These are phyloP conservation scores for Acer yangbiense DNA, from an alignment of 345 rosid genomes.

Conservation along the genomic window DNA sequence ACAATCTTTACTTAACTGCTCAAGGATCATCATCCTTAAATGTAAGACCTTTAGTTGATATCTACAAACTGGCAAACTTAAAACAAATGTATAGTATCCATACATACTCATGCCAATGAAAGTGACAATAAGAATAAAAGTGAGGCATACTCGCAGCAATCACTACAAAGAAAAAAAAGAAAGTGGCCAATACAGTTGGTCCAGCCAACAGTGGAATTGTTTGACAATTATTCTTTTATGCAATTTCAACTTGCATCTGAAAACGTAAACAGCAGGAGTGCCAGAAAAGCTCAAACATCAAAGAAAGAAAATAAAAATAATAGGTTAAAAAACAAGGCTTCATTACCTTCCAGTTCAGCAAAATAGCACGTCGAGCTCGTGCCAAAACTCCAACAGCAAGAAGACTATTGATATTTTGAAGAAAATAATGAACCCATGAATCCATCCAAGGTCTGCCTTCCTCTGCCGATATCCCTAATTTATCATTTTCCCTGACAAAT, in stretches of 20 bases:
- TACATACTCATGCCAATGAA: neutral
- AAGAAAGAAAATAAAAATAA: neutral
- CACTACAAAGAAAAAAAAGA: neutral
- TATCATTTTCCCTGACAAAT: constrained; percentile 45
- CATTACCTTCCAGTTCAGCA: constrained; percentile 87
- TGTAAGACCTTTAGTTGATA: neutral
- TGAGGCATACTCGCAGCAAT: neutral
- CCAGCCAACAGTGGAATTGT: neutral
- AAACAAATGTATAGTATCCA: neutral
- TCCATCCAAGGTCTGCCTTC: constrained; percentile 61
- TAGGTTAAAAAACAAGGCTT: constrained; percentile 8
- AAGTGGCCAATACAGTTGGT: neutral
- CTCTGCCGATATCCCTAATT: constrained; percentile 28
- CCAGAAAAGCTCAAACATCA: neutral
- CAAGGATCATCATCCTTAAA: neutral
- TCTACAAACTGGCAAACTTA: neutral
- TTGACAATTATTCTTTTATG: neutral
- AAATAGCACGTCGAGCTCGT: constrained; percentile 73
- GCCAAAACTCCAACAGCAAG: constrained; percentile 68
- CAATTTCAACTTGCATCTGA: neutral
- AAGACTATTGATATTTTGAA: constrained; percentile 70
- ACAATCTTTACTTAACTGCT: neutral
- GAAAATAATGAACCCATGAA: constrained; percentile 63
- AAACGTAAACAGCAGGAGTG: neutral
- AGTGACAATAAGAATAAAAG: constrained; percentile 5